Evolutionary conservation across 2,329 filamentous ascomycete genomes (phyloP).

Genomic region (Epichloe elymi): DNA sequence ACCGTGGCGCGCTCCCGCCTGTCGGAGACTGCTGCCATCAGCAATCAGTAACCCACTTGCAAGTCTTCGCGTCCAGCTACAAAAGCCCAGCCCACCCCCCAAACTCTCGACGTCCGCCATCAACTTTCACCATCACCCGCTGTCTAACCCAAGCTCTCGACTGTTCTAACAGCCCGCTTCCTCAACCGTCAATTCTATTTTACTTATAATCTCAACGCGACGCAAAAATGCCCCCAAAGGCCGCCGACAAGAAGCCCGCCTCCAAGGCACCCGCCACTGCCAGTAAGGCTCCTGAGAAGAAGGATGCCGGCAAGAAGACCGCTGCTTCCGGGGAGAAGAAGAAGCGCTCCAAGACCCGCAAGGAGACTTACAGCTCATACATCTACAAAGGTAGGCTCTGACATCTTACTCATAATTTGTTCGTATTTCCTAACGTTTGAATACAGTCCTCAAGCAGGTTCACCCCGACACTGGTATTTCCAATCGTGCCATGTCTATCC

Average conservation of each 20-base stretch:
- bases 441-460: constrained; percentile 93
- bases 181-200: constrained; percentile 6
- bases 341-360: constrained; percentile 99
- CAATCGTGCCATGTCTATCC: constrained; percentile 98
- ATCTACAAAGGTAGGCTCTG: constrained; percentile 86
- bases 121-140: constrained; percentile 28
- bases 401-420: background rate
- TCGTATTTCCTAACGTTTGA: background rate
- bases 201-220: constrained; percentile 10
- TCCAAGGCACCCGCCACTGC: constrained; percentile 81
- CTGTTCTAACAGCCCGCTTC: constrained; percentile 3
- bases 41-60: constrained; percentile 45
- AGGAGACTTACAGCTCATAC: constrained; percentile 99
- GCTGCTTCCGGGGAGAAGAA: constrained; percentile 96
- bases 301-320: constrained; percentile 99
- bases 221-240: constrained; percentile 91
- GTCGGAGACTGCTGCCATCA: constrained; percentile 10
- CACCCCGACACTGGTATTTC: constrained; percentile 99
- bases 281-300: constrained; percentile 73
- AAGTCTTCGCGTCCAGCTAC: constrained; percentile 43
- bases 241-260: constrained; percentile 97
- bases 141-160: constrained; percentile 18
- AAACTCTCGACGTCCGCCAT: constrained; percentile 32
- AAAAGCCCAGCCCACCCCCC: constrained; percentile 44
- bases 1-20: constrained; percentile 7